These are phyloP conservation scores for Hirschioporus abietinus DNA, from an alignment of 768 basidiomycete species.

Conservation along the genomic window DNA sequence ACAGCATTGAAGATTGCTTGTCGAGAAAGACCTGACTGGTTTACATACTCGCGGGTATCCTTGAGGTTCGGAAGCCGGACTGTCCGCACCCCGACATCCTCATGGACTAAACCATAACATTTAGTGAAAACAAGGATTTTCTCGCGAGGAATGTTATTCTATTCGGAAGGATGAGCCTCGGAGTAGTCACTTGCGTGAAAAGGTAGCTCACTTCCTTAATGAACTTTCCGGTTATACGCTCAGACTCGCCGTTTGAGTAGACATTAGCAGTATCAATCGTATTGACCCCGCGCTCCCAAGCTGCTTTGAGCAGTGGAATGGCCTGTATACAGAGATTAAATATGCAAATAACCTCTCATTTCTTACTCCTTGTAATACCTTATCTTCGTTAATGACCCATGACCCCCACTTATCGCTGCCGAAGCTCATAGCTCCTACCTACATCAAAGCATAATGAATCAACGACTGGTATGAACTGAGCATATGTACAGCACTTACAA, in stretches of 20 bases:
- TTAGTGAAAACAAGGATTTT: slow-evolving; percentile 24
- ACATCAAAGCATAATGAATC: not conserved
- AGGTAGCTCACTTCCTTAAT: slow-evolving; percentile 29
- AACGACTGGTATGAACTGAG: not conserved
- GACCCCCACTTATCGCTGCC: slow-evolving; percentile 23
- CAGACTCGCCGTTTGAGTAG: slow-evolving; percentile 32
- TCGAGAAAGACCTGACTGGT: slow-evolving; percentile 15
- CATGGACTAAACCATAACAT: slow-evolving; percentile 15
- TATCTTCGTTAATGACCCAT: slow-evolving; percentile 24
- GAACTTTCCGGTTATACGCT: slow-evolving; percentile 31
- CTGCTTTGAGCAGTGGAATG: slow-evolving; percentile 30
- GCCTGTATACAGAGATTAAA: slow-evolving; percentile 15
- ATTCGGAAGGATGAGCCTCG: not conserved
- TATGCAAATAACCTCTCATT: not conserved
- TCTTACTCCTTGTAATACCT: not conserved
- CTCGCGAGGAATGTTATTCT: slow-evolving; percentile 25
- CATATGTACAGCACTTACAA: slow-evolving; percentile 15
- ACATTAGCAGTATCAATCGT: slow-evolving; percentile 36
- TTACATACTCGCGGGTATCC: slow-evolving; percentile 12
- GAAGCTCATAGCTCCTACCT: slow-evolving; percentile 26
- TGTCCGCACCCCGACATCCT: slow-evolving; percentile 2
- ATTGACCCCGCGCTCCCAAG: slow-evolving; percentile 35
- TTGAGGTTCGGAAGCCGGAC: not conserved
- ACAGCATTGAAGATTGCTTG: slow-evolving; percentile 18
- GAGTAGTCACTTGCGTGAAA: slow-evolving; percentile 5